These are phyloP conservation scores for Bretziella fagacearum DNA, from an alignment of 2,329 filamentous ascomycete genomes.

Conservation along the genomic window DNA sequence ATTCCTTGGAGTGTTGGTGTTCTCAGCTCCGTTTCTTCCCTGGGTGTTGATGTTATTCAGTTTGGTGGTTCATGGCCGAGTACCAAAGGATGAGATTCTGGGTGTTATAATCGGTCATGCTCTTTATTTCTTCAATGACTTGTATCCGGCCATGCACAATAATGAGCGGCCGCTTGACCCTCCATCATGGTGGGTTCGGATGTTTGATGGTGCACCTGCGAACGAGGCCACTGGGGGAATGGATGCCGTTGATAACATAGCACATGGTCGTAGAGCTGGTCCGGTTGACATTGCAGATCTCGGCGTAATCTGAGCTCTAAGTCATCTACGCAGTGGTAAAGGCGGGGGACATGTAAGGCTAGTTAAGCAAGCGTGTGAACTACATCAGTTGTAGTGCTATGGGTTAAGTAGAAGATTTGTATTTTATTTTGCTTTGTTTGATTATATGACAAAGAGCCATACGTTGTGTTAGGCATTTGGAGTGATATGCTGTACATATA, in stretches of 20 bases:
- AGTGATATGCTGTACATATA: too few relatives aligned
- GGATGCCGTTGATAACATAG: background rate
- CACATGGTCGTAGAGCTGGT: background rate
- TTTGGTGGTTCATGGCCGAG: slow-evolving; percentile 69
- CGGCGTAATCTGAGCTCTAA: too few relatives aligned
- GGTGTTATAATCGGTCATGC: slow-evolving; percentile 89
- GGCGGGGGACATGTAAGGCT: background rate
- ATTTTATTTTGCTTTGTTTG: too few relatives aligned
- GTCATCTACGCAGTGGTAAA: too few relatives aligned
- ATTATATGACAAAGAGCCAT: too few relatives aligned
- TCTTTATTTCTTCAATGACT: slow-evolving; percentile 96
- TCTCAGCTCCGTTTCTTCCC: slow-evolving; percentile 84
- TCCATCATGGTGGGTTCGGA: slow-evolving; percentile 70
- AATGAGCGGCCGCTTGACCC: slow-evolving; percentile 77
- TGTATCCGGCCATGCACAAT: slow-evolving; percentile 80
- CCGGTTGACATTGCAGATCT: too few relatives aligned
- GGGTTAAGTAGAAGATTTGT: too few relatives aligned
- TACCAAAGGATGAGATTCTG: slow-evolving; percentile 93
- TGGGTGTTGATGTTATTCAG: slow-evolving; percentile 94
- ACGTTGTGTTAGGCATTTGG: too few relatives aligned
- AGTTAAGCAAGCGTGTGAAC: background rate
- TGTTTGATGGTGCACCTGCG: slow-evolving; percentile 48
- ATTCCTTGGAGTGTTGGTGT: slow-evolving; percentile 75
- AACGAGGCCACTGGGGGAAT: slow-evolving; percentile 19
- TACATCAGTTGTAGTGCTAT: too few relatives aligned